Base-by-base conservation (phyloP, 1,284 basidiomycete genomes). In the Sutorius eximius region DNA sequence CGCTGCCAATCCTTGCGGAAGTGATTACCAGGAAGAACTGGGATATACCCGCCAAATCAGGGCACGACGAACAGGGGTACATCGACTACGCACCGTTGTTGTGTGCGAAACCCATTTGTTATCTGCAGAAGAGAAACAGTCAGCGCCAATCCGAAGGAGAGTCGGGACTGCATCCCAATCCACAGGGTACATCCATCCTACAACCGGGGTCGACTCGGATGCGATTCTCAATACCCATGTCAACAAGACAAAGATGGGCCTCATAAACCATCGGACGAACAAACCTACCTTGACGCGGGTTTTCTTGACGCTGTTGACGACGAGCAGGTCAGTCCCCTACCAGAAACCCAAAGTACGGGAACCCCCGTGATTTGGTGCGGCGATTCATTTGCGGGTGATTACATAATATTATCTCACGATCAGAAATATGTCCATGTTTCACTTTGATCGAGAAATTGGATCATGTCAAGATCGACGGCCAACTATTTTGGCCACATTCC, bases 1-100 rank as follows among this genome's bases (percentile, higher is more conserved):
- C 87, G 83, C 77, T 96, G 91, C 94, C 94, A 97, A 77, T 97
- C 94, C 89, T 99, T 99, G 80, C 87, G 93, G 87, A 98, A 98
- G 75, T 98, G 95, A 80, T 95, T 95, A 73, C 80, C 82, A 78
- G 86, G 93, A 75, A 95, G 91, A 79, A 92, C 91, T 89, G 58
- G 40, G 18, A 47, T 38, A 24, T 38, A 20, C 18, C 32, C 38
- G 18, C 22, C 44, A 53, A 30, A 60, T 64, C 38, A 61, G 59
- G 55, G 18, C 24, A 36, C 49, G 56, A 36, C 33, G 45, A 57
- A 36, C 32, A 42, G 15, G 27, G 43, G 32, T n/a, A 45, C 7
- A 30, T 44, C 44, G 13, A 34, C 40, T 43, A 75, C 82, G 66
- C 51, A 89, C 87, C 87, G 82, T 90, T 91, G 77, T 91, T 91